Evolutionary conservation across 2,329 filamentous ascomycete species (phyloP).

Genomic region (Samsoniella hepiali): DNA sequence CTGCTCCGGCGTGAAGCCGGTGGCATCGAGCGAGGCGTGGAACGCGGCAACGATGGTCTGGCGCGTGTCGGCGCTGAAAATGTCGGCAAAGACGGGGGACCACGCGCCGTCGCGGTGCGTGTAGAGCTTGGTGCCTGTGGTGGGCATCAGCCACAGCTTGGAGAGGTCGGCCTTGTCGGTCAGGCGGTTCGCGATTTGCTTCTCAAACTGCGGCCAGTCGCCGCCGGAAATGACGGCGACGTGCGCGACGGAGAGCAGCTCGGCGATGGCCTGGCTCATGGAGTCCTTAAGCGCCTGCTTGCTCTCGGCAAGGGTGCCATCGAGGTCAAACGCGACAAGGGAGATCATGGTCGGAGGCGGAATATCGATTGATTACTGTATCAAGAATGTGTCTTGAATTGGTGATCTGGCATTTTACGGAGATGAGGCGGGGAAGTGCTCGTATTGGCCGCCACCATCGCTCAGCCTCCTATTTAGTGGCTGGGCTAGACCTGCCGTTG

Average conservation of each 20-base stretch:
- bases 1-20: conserved; percentile 35
- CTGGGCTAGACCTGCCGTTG: too few relatives aligned
- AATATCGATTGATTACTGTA: too few relatives aligned
- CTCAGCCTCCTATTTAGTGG: too few relatives aligned
- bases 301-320: conserved; percentile 16
- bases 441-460: too few relatives aligned
- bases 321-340: conserved; percentile 15
- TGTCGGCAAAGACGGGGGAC: conserved; percentile 36
- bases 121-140: conserved; percentile 31
- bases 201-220: conserved; percentile 41
- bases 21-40: conserved; percentile 33
- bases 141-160: conserved; percentile 42
- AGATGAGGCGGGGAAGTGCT: too few relatives aligned
- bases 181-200: conserved; percentile 38
- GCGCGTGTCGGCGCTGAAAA: conserved; percentile 28
- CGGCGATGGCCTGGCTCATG: conserved; percentile 11
- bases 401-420: too few relatives aligned
- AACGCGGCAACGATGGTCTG: conserved; percentile 33
- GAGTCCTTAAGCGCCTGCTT: conserved; percentile 12
- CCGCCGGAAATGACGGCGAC: conserved; percentile 41
- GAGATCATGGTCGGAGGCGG: background rate
- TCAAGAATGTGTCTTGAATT: too few relatives aligned
- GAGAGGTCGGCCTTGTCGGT: conserved; percentile 34
- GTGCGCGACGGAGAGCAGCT: conserved; percentile 36
- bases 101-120: conserved; percentile 29